Percentiles rank a stretch among this genome's conserved stretches.
These are phyloP conservation scores for Fragosphaeria purpurea DNA, from an alignment of 2,329 filamentous ascomycete species.

Conservation along the genomic window DNA sequence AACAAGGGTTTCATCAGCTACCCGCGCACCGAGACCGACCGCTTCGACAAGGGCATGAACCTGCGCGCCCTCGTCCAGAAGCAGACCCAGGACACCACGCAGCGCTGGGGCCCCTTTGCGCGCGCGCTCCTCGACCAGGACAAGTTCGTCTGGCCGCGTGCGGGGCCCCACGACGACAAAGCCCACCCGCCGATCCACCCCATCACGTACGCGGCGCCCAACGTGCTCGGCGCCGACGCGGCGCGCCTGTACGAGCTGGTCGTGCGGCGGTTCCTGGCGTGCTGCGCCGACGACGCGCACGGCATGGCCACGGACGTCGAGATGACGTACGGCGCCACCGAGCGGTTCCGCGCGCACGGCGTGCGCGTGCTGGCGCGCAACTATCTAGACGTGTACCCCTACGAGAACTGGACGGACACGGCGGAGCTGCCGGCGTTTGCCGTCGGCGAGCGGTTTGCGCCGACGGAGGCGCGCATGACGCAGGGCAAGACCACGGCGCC, in stretches of 20 bases:
- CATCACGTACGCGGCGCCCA: constrained; percentile 67
- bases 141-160: constrained; percentile 65
- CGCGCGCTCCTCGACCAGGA: constrained; percentile 62
- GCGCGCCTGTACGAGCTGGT: constrained; percentile 85
- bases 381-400: constrained; percentile 90
- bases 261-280: constrained; percentile 81
- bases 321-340: constrained; percentile 65
- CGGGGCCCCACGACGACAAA: constrained; percentile 85
- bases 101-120: constrained; percentile 70
- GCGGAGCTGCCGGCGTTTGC: constrained; percentile 71
- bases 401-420: constrained; percentile 92
- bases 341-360: constrained; percentile 73
- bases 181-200: constrained; percentile 97
- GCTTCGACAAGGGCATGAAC: constrained; percentile 86
- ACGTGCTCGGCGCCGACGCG: constrained; percentile 56
- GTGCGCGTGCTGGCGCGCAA: constrained; percentile 80
- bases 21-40: constrained; percentile 91
- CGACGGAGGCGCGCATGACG: constrained; percentile 76
- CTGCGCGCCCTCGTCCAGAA: constrained; percentile 71
- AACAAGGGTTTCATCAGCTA: constrained; percentile 96
- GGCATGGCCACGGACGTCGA: constrained; percentile 79
- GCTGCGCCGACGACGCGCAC: constrained; percentile 88
- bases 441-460: constrained; percentile 73
- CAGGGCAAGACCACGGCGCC: constrained; percentile 87
- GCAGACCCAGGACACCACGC: constrained; percentile 58